Base-by-base conservation (phyloP, 805 yeast species). In the Wickerhamomyces hampshirensis region DNA sequence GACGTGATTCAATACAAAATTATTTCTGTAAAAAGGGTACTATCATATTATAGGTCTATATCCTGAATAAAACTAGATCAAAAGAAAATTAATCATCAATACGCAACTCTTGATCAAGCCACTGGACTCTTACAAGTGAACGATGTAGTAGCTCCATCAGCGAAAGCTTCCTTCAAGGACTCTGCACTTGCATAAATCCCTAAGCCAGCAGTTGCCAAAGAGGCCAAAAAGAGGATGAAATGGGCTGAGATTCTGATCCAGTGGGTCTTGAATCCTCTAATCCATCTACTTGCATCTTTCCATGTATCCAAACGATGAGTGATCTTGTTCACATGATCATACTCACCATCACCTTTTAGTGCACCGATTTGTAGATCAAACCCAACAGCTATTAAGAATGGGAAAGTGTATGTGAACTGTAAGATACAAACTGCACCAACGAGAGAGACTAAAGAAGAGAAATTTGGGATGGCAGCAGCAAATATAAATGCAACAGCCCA, bases 91-190 rank as follows among this genome's bases (percentile, higher is more conserved):
- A n/a, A n/a, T n/a, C n/a, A n/a, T n/a, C n/a, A n/a, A n/a, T n/a
- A n/a, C n/a, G n/a, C n/a, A n/a, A n/a, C n/a, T n/a, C n/a, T n/a
- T n/a, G n/a, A n/a, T n/a, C n/a, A n/a, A n/a, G n/a, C n/a, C n/a
- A 55, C 50, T 18, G 62, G 61, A 6, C 58, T 51, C 3, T 46
- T 36, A 37, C 64, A 59, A 21, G 62, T 53, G 30, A 59, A 59
- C 2, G 62, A 50, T 5, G 54, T 51, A 1, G 61, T 53, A 9
- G 42, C 30, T n/a, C 60, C 51, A 16, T 26, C 33, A 6, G 36
- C 33, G 37, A 54, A 59, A 13, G 60, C 46, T 2, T 33, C 44
- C 23, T 45, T 51, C 37, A 59, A 52, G 23, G 52, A 46, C 33
- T 45, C 53, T 15, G 55, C 48, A 21, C 59, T 48, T 5, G 58